Evolutionary conservation across 208 protist genomes (phyloP).

Genomic region (Trypanosomatidae sp.): DNA sequence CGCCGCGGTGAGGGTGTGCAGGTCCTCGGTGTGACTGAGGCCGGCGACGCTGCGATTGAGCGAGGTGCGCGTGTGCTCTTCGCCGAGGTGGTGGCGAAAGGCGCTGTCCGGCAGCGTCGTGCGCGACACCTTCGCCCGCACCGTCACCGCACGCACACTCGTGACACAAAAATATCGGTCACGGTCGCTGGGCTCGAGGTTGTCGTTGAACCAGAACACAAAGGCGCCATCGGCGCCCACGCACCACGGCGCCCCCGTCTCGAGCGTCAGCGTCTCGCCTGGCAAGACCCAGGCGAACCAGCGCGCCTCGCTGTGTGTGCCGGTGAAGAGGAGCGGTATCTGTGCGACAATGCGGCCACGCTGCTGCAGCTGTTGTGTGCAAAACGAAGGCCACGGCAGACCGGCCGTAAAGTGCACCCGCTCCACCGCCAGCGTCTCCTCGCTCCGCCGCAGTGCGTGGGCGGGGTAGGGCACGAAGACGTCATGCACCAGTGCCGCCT

Average conservation of each 20-base stretch:
- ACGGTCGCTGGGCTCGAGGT: slow-evolving; percentile 35
- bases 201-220: slow-evolving; percentile 65
- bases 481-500: slow-evolving; percentile 19
- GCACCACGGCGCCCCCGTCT: slow-evolving; percentile 28
- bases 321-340: slow-evolving; percentile 43
- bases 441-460: slow-evolving; percentile 21
- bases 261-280: slow-evolving; percentile 37
- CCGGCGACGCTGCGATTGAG: slow-evolving; percentile 2
- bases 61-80: slow-evolving; percentile 4
- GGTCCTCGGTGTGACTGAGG: too few species aligned
- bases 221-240: slow-evolving; percentile 45
- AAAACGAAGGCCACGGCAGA: slow-evolving; percentile 58
- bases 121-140: slow-evolving; percentile 19
- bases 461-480: slow-evolving; percentile 48
- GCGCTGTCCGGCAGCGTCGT: slow-evolving; percentile 33
- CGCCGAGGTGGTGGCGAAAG: slow-evolving; percentile 22
- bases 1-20: too few species aligned
- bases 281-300: slow-evolving; percentile 72
- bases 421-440: slow-evolving; percentile 12
- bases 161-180: slow-evolving; percentile 74
- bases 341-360: slow-evolving; percentile 23
- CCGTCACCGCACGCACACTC: slow-evolving; percentile 23
- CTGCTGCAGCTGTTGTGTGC: slow-evolving; percentile 38
- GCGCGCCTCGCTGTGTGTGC: slow-evolving; percentile 13
- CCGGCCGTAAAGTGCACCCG: slow-evolving; percentile 44